Evolutionary conservation across 495 filamentous ascomycete species (phyloP), one percentile per base, ranked within the genome.

Genomic region (Opeltia flavorubescens): DNA sequence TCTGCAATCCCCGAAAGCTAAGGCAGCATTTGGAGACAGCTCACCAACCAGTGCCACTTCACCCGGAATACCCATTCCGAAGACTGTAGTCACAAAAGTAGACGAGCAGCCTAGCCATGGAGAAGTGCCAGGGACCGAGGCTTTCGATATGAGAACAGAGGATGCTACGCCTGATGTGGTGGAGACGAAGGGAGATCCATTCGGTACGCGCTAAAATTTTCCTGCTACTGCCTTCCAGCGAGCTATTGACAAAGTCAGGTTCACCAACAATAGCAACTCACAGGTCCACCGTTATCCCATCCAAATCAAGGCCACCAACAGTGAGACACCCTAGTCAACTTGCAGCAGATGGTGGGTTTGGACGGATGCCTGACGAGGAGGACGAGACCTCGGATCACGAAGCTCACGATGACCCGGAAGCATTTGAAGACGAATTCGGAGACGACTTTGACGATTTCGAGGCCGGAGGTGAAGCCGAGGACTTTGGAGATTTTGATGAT

Each of bases 371-470:
- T 54, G 43, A 61, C 53, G 57, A 64, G 58, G 57, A 69, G 60
- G 58, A 64, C 59, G 29, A 69, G 62, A 64, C 61, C 48, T 62
- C 66, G 43, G 62, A 62, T 46, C 58, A 61, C 28, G 52, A 61
- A 44, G 66, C 64, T 30, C 63, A 67, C 41, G 57, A 59, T 39
- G 62, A 64, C n/a, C n/a, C n/a, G n/a, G n/a, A n/a, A n/a, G 56
- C 50, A 21, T 67, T 65, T 50, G 73, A 62, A 20, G 74, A 72
- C 52, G 78, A 68, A 17, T 81, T 82, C 66, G 84, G 83, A 48
- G 89, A 91, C 58, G 89, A 94, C 49, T 95, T 96, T 75, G 91
- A 95, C 63, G 89, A 95, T 55, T 95, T 96, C 59, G 88, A 89
- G 59, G 87, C 86, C 59, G 75, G 77, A 52, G 76, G 71, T 50